These are phyloP conservation scores for Hericium alpestre DNA, from an alignment of 768 basidiomycete genomes.

Conservation along the genomic window DNA sequence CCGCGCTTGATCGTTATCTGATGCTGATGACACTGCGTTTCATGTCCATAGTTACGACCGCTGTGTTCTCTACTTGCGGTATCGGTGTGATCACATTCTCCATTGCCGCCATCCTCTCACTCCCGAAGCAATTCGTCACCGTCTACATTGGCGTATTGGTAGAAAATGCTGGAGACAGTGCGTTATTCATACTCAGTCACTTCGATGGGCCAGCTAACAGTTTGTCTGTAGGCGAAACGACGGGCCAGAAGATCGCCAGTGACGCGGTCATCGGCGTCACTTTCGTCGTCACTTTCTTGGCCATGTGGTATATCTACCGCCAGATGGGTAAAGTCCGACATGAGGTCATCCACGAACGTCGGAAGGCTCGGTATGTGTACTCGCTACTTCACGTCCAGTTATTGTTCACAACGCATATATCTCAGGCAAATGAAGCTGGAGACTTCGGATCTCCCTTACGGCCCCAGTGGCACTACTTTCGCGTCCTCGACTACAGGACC, in stretches of 20 bases:
- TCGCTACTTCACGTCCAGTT: background rate
- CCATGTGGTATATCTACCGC: slow-evolving; percentile 77
- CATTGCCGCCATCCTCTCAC: slow-evolving; percentile 68
- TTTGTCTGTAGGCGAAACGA: slow-evolving; percentile 20
- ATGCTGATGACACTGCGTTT: slow-evolving; percentile 1
- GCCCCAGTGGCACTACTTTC: slow-evolving; percentile 14
- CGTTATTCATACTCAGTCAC: background rate
- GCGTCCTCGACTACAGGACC: slow-evolving; percentile 21
- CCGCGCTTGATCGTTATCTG: background rate
- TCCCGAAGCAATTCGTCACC: slow-evolving; percentile 86
- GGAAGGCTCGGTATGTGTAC: slow-evolving; percentile 52
- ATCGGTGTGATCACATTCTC: slow-evolving; percentile 73
- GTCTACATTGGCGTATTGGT: slow-evolving; percentile 83
- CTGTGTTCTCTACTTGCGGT: slow-evolving; percentile 81
- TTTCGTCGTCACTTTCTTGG: slow-evolving; percentile 55
- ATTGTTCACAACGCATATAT: background rate
- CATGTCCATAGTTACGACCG: slow-evolving; percentile 59
- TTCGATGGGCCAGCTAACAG: slow-evolving; percentile 11
- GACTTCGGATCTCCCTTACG: slow-evolving; percentile 6
- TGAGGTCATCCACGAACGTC: slow-evolving; percentile 53
- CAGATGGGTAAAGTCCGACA: slow-evolving; percentile 64
- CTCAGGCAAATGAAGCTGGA: slow-evolving; percentile 44
- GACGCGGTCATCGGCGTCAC: slow-evolving; percentile 61
- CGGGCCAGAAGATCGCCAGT: slow-evolving; percentile 51
- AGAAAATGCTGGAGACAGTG: slow-evolving; percentile 20